These are phyloP conservation scores for Aspergillus tamarii DNA, from an alignment of 2,329 filamentous ascomycete species.

Conservation along the genomic window DNA sequence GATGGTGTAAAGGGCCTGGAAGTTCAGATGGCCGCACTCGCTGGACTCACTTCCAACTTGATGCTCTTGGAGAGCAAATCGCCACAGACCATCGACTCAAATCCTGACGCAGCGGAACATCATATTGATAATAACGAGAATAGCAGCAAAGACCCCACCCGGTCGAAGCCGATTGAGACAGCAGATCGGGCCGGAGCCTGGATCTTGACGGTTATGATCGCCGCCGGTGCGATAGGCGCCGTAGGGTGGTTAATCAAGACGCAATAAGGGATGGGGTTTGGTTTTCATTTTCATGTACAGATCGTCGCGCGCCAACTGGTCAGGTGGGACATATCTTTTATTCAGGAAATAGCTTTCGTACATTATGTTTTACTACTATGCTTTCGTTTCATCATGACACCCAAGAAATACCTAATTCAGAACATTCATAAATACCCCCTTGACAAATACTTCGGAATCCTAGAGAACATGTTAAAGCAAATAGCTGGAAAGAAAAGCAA, in stretches of 20 bases:
- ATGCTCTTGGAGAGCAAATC: conserved; percentile 8
- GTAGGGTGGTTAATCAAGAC: conserved; percentile 15
- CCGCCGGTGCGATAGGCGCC: conserved; percentile 2
- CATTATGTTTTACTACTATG: conserved; percentile 3
- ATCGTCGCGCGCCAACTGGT: not conserved
- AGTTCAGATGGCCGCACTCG: conserved; percentile 14
- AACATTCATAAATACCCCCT: not conserved
- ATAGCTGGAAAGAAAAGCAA: not conserved
- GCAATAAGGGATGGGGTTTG: not conserved
- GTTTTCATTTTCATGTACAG: not conserved
- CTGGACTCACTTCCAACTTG: conserved; percentile 11
- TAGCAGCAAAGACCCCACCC: not conserved
- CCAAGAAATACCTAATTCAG: not conserved
- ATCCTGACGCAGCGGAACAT: conserved; percentile 9
- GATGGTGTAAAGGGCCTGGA: conserved; percentile 9
- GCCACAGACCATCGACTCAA: conserved; percentile 7
- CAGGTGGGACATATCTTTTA: not conserved
- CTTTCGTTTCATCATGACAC: not conserved
- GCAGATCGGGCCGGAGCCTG: conserved; percentile 11
- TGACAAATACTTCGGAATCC: not conserved
- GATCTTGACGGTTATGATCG: conserved; percentile 11
- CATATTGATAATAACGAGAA: conserved; percentile 5
- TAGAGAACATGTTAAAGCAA: not conserved
- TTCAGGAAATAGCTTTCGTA: conserved; percentile 2
- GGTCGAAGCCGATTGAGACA: conserved; percentile 9